These are phyloP conservation scores for Russula vinacea DNA, from an alignment of 768 basidiomycete genomes.

Conservation along the genomic window DNA sequence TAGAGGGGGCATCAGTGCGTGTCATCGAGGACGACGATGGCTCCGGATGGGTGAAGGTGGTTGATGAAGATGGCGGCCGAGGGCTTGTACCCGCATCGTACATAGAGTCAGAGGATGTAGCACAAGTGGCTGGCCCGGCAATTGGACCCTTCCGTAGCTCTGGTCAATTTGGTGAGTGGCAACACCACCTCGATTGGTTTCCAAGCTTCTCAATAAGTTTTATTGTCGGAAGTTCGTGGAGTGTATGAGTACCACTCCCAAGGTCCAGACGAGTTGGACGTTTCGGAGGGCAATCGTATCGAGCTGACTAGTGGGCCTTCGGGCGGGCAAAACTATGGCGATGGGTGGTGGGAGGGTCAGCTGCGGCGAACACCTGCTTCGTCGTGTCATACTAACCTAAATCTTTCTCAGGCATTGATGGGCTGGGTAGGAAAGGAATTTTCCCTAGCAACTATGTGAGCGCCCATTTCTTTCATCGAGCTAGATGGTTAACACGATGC, in stretches of 20 bases:
- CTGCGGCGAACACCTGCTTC: constrained; percentile 28
- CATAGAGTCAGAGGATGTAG: constrained; percentile 44
- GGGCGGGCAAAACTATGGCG: constrained; percentile 64
- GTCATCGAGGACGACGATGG: constrained; percentile 81
- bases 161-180: constrained; percentile 50
- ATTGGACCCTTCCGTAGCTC: constrained; percentile 37
- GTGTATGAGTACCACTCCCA: constrained; percentile 75
- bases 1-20: constrained; percentile 62
- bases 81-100: constrained; percentile 88
- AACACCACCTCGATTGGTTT: constrained; percentile 4
- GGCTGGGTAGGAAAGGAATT: constrained; percentile 64
- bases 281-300: constrained; percentile 59
- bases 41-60: constrained; percentile 82
- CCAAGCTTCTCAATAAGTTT: constrained; percentile 21
- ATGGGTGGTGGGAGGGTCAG: constrained; percentile 87
- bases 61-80: constrained; percentile 51
- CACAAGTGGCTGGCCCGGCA: constrained; percentile 27
- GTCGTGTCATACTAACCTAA: constrained; percentile 29
- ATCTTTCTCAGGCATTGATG: constrained; percentile 52
- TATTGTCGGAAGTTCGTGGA: constrained; percentile 58
- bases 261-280: constrained; percentile 64
- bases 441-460: constrained; percentile 89
- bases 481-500: constrained; percentile 25
- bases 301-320: constrained; percentile 59
- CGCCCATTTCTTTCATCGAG: constrained; percentile 30